Evolutionary conservation across 1,284 basidiomycete species (phyloP).

Genomic region (Cutaneotrichosporon cavernicola): DNA sequence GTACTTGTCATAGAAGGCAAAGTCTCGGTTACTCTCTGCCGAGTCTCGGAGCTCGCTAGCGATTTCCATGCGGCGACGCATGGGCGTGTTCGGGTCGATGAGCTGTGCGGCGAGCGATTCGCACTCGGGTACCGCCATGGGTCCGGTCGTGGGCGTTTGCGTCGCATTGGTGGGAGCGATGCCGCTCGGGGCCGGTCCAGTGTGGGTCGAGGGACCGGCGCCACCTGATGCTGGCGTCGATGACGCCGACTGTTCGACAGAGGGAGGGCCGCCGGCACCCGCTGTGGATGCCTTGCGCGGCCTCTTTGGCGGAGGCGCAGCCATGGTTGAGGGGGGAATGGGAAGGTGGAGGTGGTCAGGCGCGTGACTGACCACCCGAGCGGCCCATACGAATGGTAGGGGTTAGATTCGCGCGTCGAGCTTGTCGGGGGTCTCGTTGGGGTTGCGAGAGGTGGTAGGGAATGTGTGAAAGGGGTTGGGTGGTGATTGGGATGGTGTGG

Average conservation of each 20-base stretch:
- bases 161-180: conserved; percentile 9
- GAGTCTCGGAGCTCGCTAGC: conserved; percentile 82
- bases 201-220: neutral
- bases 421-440: neutral
- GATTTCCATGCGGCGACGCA: conserved; percentile 29
- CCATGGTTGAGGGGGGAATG: conserved; percentile 9
- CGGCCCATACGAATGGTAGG: conserved; percentile 4
- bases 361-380: conserved; percentile 19
- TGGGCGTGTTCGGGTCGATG: conserved; percentile 34
- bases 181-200: conserved; percentile 4
- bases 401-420: neutral
- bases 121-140: conserved; percentile 44
- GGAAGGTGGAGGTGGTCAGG: conserved; percentile 15
- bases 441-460: neutral
- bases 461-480: neutral
- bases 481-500: neutral
- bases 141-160: conserved; percentile 31
- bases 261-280: conserved; percentile 25
- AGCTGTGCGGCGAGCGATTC: conserved; percentile 47
- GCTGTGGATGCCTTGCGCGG: conserved; percentile 45
- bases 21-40: conserved; percentile 77
- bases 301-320: conserved; percentile 23
- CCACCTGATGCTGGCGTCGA: conserved; percentile 29
- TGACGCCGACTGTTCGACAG: conserved; percentile 33
- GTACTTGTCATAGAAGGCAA: conserved; percentile 67